A percentile compares a stretch with the other conserved stretches of the same genome.
Evolutionary conservation across 805 yeast genomes (phyloP).

Genomic region (Yarrowia osloensis): DNA sequence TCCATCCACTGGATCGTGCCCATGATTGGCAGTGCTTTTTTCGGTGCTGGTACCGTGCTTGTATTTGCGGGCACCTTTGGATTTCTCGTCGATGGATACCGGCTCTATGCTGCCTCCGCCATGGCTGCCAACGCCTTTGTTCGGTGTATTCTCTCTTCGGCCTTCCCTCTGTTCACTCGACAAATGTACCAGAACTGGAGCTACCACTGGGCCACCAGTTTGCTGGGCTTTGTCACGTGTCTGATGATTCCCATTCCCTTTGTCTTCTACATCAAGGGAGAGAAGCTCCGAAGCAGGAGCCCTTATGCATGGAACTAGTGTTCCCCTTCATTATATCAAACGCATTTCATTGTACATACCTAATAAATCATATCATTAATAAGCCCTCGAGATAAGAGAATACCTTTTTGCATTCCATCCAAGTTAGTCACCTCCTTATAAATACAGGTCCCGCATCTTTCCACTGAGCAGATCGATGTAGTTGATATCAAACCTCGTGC

Average conservation of each 20-base stretch:
- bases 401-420: no score
- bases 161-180: slow-evolving; percentile 79
- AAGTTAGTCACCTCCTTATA: background rate
- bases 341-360: background rate
- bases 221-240: slow-evolving; percentile 54
- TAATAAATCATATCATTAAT: background rate
- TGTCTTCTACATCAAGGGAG: slow-evolving; percentile 50
- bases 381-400: no score
- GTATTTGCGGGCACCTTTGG: slow-evolving; percentile 63
- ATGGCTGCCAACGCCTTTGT: slow-evolving; percentile 82
- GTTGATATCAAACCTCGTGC: background rate
- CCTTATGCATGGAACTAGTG: slow-evolving; percentile 28
- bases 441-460: slow-evolving; percentile 8
- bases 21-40: slow-evolving; percentile 58
- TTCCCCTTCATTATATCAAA: background rate
- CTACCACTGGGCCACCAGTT: slow-evolving; percentile 73
- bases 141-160: slow-evolving; percentile 73
- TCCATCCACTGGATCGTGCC: slow-evolving; percentile 65
- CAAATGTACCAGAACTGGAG: slow-evolving; percentile 76
- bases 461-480: background rate
- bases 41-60: slow-evolving; percentile 57
- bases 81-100: slow-evolving; percentile 52
- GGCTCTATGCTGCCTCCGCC: slow-evolving; percentile 48
- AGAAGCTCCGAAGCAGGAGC: slow-evolving; percentile 39
- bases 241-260: slow-evolving; percentile 54